phyloP scores from a whole-genome alignment of 1,284 basidiomycete species.

The Trametes polyzona region DNA sequence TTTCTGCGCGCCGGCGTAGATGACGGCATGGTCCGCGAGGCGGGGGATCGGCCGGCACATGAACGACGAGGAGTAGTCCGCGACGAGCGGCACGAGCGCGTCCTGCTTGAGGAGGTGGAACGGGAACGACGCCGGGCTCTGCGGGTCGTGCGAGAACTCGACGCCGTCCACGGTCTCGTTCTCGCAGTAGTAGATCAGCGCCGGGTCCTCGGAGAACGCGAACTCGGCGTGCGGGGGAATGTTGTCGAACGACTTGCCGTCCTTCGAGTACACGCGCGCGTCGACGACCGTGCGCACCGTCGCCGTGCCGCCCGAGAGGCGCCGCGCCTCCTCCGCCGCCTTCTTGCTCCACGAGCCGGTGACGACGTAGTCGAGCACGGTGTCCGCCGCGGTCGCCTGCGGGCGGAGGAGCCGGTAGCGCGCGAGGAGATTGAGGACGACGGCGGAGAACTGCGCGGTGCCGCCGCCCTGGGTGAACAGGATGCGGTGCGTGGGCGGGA shows the following conservation, averaged over 20 bases:
- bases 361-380: conserved; percentile 83
- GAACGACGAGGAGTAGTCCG: conserved; percentile 97
- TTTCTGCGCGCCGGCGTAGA: conserved; percentile 99
- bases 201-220: conserved; percentile 80
- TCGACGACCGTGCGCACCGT: conserved; percentile 75
- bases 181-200: conserved; percentile 97
- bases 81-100: conserved; percentile 80
- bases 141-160: conserved; percentile 74
- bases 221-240: conserved; percentile 79
- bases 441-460: conserved; percentile 86
- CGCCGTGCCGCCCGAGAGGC: conserved; percentile 60
- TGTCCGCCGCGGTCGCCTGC: conserved; percentile 54
- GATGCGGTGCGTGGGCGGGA: conserved; percentile 85
- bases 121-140: conserved; percentile 76
- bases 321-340: conserved; percentile 79
- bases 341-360: conserved; percentile 93
- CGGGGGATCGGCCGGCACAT: conserved; percentile 93
- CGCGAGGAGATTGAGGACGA: conserved; percentile 88
- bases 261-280: conserved; percentile 60
- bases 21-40: conserved; percentile 87
- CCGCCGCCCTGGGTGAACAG: conserved; percentile 95
- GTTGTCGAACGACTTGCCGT: conserved; percentile 76
- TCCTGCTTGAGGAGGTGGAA: conserved; percentile 69
- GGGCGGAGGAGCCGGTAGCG: conserved; percentile 75
- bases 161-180: conserved; percentile 99